These are phyloP conservation scores for Hypoxylon subgilvum DNA, from an alignment of 495 filamentous ascomycete species.

Conservation along the genomic window DNA sequence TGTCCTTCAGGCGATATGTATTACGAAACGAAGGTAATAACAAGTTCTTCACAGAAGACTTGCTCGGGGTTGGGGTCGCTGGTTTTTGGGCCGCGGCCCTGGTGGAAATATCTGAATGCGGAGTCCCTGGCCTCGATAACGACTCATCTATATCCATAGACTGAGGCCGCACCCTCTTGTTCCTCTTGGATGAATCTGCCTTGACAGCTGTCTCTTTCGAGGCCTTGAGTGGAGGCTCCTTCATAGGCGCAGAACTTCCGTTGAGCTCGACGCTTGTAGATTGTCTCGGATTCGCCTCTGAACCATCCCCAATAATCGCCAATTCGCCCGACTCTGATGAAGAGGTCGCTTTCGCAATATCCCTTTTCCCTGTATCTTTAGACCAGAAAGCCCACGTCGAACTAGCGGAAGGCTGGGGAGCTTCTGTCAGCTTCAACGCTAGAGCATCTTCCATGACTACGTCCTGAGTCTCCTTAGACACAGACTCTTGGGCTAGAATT, in stretches of 20 bases:
- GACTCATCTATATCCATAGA: conserved; percentile 56
- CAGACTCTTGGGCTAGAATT: conserved; percentile 19
- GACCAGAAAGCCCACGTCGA: conserved; percentile 91
- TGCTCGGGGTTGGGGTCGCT: conserved; percentile 40
- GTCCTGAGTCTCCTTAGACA: conserved; percentile 42
- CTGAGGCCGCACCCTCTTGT: conserved; percentile 55
- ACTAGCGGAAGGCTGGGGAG: conserved; percentile 46
- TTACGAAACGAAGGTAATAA: conserved; percentile 70
- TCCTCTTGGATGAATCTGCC: conserved; percentile 47
- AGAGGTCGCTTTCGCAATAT: conserved; percentile 39
- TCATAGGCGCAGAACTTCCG: conserved; percentile 45
- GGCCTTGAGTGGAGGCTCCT: conserved; percentile 42
- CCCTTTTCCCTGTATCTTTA: conserved; percentile 59
- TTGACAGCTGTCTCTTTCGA: conserved; percentile 34
- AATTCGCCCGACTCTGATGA: conserved; percentile 66
- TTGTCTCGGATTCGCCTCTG: conserved; percentile 65
- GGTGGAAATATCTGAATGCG: conserved; percentile 43
- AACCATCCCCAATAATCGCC: conserved; percentile 69
- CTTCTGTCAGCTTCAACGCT: conserved; percentile 22
- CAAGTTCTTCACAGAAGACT: conserved; percentile 61
- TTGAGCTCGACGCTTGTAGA: conserved; percentile 62
- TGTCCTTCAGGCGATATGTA: conserved; percentile 70
- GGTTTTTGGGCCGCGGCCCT: conserved; percentile 31
- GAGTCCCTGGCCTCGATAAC: conserved; percentile 42
- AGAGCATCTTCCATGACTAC: conserved; percentile 50